These are phyloP conservation scores for Paramecium bursaria DNA, from an alignment of 73 alveolate species.

Conservation along the genomic window DNA sequence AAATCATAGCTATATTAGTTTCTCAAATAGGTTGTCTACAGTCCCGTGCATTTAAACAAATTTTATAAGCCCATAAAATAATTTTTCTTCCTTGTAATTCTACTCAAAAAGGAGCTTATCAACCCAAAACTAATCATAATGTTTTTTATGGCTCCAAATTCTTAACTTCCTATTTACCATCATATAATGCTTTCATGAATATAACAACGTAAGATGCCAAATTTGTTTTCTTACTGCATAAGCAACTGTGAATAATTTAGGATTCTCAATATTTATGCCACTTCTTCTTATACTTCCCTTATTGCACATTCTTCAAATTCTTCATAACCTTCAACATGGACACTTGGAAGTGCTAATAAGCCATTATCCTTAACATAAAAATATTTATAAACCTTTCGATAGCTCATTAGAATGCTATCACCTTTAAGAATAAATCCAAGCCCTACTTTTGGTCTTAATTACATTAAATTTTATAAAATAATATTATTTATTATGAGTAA, in stretches of 20 bases:
- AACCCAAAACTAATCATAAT: background rate
- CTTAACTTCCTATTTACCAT: background rate
- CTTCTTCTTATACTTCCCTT: constrained; percentile 39
- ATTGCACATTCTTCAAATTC: constrained; percentile 48
- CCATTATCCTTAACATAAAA: constrained; percentile 12
- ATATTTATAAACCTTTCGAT: background rate
- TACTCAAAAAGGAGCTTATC: background rate
- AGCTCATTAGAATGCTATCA: constrained; percentile 6
- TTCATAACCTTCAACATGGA: constrained; percentile 22
- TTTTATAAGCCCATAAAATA: constrained; percentile 31
- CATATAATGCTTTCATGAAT: background rate
- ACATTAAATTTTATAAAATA: too few species aligned
- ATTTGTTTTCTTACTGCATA: background rate
- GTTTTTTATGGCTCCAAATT: background rate
- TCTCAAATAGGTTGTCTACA: background rate
- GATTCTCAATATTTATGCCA: background rate
- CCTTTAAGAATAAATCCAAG: background rate
- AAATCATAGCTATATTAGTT: too few species aligned
- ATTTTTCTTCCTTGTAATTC: background rate
- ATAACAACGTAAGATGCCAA: background rate
- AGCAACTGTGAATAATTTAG: background rate
- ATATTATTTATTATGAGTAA: too few species aligned
- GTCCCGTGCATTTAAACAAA: background rate
- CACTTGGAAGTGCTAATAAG: background rate
- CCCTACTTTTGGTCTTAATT: constrained; percentile 34